These are phyloP conservation scores for Wickerhamomyces ciferrii DNA, from an alignment of 805 yeast genomes.

Conservation along the genomic window DNA sequence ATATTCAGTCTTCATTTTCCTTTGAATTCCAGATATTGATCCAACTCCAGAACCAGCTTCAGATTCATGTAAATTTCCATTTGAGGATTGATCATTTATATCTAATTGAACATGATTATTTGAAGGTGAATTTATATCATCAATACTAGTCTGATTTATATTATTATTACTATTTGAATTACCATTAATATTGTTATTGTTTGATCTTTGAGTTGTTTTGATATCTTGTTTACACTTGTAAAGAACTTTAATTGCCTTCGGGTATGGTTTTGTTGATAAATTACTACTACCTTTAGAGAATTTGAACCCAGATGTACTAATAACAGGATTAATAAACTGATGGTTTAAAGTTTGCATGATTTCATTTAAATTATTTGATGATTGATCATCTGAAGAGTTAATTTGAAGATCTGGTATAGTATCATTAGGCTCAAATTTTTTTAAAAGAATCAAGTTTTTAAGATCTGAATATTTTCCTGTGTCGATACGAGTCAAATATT, in stretches of 20 bases:
- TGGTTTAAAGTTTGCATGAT: constrained; percentile 11
- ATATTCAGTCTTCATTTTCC: constrained; percentile 19
- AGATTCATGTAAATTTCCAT: constrained; percentile 1
- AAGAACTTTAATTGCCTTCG: constrained; percentile 19
- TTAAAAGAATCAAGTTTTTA: constrained; percentile 17
- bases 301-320: constrained; percentile 18
- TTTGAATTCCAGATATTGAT: constrained; percentile 3
- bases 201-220: constrained; percentile 15
- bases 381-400: constrained; percentile 3
- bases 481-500: constrained; percentile 13
- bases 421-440: constrained; percentile 10
- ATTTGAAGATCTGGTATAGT: constrained; percentile 11
- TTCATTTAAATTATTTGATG: constrained; percentile 9
- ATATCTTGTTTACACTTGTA: constrained; percentile 21
- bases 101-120: neutral
- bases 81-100: neutral
- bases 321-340: constrained; percentile 11
- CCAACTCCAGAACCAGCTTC: constrained; percentile 3
- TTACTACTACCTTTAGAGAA: constrained; percentile 18
- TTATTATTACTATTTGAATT: neutral
- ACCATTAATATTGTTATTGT: neutral
- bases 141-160: no score
- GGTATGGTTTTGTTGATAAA: constrained; percentile 15
- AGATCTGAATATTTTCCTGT: constrained; percentile 10
- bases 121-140: neutral